Percentiles rank a stretch among this genome's conserved stretches.
phyloP scores from a whole-genome alignment of 371 early-diverging fungal species.

The Zopfochytrium polystomum region DNA sequence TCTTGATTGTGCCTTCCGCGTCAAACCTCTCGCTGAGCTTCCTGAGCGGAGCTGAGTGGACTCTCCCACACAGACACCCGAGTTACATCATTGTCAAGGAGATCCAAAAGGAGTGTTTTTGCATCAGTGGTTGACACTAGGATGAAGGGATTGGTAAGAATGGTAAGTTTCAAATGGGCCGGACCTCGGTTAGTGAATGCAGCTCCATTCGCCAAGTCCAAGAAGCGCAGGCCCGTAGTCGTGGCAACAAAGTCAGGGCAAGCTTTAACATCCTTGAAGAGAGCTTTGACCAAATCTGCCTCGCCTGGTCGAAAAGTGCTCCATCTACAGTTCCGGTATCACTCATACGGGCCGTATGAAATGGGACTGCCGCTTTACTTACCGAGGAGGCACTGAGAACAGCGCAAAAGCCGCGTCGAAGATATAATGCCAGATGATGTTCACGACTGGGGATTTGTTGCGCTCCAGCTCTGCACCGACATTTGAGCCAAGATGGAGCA shows the following conservation, averaged over 20 bases:
- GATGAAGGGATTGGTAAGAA: background rate
- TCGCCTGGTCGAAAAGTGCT: constrained; percentile 12
- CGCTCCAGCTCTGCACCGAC: constrained; percentile 70
- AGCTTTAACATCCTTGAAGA: background rate
- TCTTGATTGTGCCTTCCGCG: no score
- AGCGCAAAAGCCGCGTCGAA: constrained; percentile 68
- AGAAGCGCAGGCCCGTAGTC: background rate
- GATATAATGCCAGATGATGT: constrained; percentile 2
- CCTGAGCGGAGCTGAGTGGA: constrained; percentile 36
- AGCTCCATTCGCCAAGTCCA: background rate
- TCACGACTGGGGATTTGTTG: constrained; percentile 27
- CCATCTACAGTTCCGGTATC: constrained; percentile 6
- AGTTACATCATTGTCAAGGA: constrained; percentile 84
- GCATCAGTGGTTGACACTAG: constrained; percentile 47
- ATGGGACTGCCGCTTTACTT: constrained; percentile 29
- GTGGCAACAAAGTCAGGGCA: background rate
- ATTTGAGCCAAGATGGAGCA: constrained; percentile 73
- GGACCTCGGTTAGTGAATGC: background rate
- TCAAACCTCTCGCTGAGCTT: no score
- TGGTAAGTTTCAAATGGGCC: background rate
- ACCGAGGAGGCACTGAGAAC: constrained; percentile 69
- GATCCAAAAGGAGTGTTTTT: constrained; percentile 65
- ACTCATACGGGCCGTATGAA: background rate
- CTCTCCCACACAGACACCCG: constrained; percentile 79
- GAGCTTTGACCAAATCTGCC: background rate